A percentile compares a stretch with the other conserved stretches of the same genome.
These are phyloP conservation scores for Mycena sanguinolenta DNA, from an alignment of 768 basidiomycete species.

Conservation along the genomic window DNA sequence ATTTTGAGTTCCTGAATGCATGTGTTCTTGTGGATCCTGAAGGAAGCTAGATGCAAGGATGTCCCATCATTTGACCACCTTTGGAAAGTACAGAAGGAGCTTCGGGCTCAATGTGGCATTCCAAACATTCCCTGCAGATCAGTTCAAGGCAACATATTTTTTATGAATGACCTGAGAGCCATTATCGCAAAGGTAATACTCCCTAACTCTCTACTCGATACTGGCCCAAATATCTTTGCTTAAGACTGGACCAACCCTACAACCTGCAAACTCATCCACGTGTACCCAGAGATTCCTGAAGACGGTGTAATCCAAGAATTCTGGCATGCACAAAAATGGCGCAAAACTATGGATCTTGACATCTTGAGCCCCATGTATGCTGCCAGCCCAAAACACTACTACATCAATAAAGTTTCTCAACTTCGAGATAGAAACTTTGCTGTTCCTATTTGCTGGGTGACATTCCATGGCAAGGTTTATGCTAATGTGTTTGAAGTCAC, in stretches of 20 bases:
- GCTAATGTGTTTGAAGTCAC: not conserved
- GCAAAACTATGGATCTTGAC: no score
- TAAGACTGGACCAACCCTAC: constrained; percentile 19
- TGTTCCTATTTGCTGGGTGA: constrained; percentile 29
- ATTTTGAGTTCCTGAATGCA: constrained; percentile 23
- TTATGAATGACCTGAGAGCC: constrained; percentile 21
- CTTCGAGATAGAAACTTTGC: not conserved
- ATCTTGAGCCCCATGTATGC: constrained; percentile 26
- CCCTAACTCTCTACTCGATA: not conserved
- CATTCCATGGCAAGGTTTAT: not conserved
- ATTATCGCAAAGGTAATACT: constrained; percentile 14
- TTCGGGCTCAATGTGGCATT: constrained; percentile 17
- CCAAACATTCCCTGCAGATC: no score
- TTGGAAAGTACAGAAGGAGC: constrained; percentile 5
- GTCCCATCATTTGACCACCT: constrained; percentile 23
- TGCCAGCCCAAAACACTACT: constrained; percentile 7
- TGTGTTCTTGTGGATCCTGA: constrained; percentile 23
- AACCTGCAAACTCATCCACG: constrained; percentile 16
- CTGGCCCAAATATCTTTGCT: not conserved
- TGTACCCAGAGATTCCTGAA: constrained; percentile 19
- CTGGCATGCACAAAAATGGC: no score
- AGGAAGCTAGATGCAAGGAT: constrained; percentile 9
- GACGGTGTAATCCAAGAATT: constrained; percentile 13
- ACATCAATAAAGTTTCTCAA: constrained; percentile 18
- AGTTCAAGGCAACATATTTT: no score